Conservation (phyloP, 225 moss, liverwort and hornwort species). For the Takakia lepidozioides region DNA sequence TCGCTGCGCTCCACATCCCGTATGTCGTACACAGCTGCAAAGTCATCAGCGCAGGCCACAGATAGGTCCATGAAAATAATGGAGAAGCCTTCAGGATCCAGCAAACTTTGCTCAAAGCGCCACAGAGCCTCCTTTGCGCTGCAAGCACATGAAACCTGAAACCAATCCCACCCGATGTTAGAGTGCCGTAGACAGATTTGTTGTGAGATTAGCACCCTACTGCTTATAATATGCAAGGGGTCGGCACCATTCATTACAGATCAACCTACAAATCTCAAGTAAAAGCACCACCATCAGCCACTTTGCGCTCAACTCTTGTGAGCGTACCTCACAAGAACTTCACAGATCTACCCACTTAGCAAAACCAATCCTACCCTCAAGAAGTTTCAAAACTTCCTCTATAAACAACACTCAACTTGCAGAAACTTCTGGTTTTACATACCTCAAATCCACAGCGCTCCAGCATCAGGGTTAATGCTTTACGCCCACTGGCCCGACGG, state of each 20-base stretch:
- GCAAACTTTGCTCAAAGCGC: conserved; percentile 39
- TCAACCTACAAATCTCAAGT: no score
- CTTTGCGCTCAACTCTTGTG: no score
- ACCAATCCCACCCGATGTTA: neutral
- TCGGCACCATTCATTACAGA: no score
- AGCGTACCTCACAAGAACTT: no score
- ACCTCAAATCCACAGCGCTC: conserved; percentile 47
- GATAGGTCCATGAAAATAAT: conserved; percentile 25
- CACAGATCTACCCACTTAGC: no score
- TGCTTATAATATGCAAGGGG: neutral
- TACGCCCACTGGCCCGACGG: conserved; percentile 23
- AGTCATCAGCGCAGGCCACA: conserved; percentile 17
- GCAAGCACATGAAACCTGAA: conserved; percentile 21
- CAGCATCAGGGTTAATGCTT: conserved; percentile 35
- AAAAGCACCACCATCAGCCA: no score
- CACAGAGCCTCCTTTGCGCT: conserved; percentile 24
- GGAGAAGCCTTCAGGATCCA: conserved; percentile 29
- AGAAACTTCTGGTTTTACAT: no score
- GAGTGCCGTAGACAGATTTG: no score
- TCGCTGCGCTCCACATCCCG: conserved; percentile 19
- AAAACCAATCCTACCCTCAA: no score
- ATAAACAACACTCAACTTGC: no score
- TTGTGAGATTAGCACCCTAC: no score
- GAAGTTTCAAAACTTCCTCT: no score
- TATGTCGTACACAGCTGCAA: conserved; percentile 25